Evolutionary conservation across 768 basidiomycete species (phyloP).

Genomic region (Phanerochaete sordida): DNA sequence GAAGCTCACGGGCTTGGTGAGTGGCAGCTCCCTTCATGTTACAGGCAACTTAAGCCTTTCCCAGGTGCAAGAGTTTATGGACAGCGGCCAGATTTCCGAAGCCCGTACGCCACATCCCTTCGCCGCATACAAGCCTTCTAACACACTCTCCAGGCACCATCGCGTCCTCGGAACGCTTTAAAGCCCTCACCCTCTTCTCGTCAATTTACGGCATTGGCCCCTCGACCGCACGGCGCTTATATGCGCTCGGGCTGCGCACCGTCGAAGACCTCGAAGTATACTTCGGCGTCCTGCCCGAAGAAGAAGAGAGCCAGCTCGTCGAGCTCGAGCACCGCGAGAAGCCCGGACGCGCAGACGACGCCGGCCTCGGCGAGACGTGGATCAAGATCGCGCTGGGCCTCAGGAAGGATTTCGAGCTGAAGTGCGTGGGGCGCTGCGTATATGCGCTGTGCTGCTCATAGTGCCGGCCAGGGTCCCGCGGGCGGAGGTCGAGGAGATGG

Average conservation of each 20-base stretch:
- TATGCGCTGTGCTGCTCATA: not conserved
- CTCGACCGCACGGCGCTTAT: slow-evolving; percentile 61
- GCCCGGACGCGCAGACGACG: slow-evolving; percentile 17
- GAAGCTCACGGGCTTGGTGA: slow-evolving; percentile 35
- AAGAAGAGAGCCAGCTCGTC: slow-evolving; percentile 26
- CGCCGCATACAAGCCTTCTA: not conserved
- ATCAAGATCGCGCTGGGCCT: slow-evolving; percentile 60
- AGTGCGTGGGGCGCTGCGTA: slow-evolving; percentile 27
- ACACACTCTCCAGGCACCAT: slow-evolving; percentile 21
- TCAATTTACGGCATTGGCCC: slow-evolving; percentile 75
- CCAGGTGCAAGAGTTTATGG: slow-evolving; percentile 63
- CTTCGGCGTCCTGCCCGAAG: slow-evolving; percentile 43
- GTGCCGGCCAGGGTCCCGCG: slow-evolving; percentile 55
- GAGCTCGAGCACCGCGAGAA: slow-evolving; percentile 20
- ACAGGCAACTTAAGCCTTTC: not conserved
- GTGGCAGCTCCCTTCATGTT: not conserved
- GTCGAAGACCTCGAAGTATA: slow-evolving; percentile 66
- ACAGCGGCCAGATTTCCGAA: slow-evolving; percentile 55
- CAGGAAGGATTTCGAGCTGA: slow-evolving; percentile 49
- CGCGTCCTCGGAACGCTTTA: slow-evolving; percentile 47
- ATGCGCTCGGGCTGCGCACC: slow-evolving; percentile 61
- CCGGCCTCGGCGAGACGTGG: slow-evolving; percentile 32
- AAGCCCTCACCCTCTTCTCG: slow-evolving; percentile 53
- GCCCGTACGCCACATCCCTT: slow-evolving; percentile 35
- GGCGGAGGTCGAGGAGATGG: slow-evolving; percentile 76